Conservation (phyloP, 2,329 filamentous ascomycete genomes). For the Lecanosticta acicola region DNA sequence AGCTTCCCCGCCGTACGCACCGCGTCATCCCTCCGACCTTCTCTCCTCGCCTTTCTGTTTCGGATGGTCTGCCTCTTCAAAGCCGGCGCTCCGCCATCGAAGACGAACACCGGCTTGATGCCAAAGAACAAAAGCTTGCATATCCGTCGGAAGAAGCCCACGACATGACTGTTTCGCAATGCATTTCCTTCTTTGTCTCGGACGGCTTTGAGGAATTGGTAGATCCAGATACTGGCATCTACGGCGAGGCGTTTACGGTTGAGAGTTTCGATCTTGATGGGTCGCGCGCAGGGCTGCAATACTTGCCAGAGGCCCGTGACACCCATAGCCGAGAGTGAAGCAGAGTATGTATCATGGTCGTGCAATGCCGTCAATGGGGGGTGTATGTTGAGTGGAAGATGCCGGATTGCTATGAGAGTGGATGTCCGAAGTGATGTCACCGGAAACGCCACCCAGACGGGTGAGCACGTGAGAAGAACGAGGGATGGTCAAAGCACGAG, state of each 20-base stretch:
- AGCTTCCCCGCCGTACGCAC: conserved; percentile 84
- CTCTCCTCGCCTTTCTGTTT: conserved; percentile 68
- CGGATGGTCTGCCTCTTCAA: conserved; percentile 89
- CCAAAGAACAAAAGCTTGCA: conserved; percentile 97
- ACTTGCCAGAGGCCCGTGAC: conserved; percentile 97
- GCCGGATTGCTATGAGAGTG: neutral
- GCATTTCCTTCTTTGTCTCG: conserved; percentile 98
- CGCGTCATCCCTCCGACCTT: conserved; percentile 89
- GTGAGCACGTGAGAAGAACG: neutral
- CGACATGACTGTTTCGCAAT: conserved; percentile 87
- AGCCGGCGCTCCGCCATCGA: conserved; percentile 87
- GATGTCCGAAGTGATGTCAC: neutral
- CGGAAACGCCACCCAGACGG: neutral
- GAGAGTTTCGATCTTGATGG: conserved; percentile 91
- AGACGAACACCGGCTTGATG: conserved; percentile 94
- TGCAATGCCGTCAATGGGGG: too few relatives aligned
- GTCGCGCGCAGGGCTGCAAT: conserved; percentile 87
- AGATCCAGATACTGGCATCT: conserved; percentile 99
- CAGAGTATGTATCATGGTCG: neutral
- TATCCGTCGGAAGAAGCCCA: conserved; percentile 96
- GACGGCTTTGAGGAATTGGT: conserved; percentile 97
- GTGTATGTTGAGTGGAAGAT: neutral
- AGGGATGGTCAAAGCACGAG: too few relatives aligned
- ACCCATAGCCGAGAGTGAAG: conserved; percentile 65
- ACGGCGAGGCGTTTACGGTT: conserved; percentile 95